phyloP scores from a whole-genome alignment of 305 asterid species.

The Stenogyne calaminthoides region DNA sequence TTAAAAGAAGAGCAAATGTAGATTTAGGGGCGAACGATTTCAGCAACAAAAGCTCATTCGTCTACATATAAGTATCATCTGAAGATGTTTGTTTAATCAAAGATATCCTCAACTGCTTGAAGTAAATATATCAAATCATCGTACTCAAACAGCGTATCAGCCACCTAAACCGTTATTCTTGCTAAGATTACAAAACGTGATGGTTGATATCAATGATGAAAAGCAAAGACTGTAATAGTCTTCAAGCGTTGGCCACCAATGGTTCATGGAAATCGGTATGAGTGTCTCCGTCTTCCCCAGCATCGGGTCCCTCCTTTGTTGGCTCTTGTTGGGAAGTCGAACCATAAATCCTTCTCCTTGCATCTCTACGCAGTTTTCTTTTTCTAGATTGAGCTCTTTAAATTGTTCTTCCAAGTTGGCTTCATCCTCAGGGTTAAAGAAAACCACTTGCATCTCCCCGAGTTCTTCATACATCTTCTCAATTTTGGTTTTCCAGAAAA shows the following conservation, averaged over 20 bases:
- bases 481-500: constrained; percentile 88
- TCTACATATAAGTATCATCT: constrained; percentile 5
- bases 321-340: constrained; percentile 50
- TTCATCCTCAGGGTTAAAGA: constrained; percentile 87
- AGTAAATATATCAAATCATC: neutral
- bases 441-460: constrained; percentile 86
- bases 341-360: constrained; percentile 69
- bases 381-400: constrained; percentile 54
- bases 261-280: constrained; percentile 51
- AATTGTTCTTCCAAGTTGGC: constrained; percentile 62
- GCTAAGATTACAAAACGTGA: constrained; percentile 23
- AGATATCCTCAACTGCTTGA: constrained; percentile 3
- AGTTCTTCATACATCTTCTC: constrained; percentile 90
- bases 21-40: neutral
- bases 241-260: constrained; percentile 68
- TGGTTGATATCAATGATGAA: constrained; percentile 8
- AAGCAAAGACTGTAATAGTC: neutral
- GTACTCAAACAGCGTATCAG: constrained; percentile 4
- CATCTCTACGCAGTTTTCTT: constrained; percentile 70
- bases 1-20: neutral
- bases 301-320: constrained; percentile 36
- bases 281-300: constrained; percentile 31
- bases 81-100: neutral
- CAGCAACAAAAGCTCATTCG: no score
- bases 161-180: constrained; percentile 16